Conservation (phyloP, 2,329 filamentous ascomycete genomes). For the Passalora sequoiae region DNA sequence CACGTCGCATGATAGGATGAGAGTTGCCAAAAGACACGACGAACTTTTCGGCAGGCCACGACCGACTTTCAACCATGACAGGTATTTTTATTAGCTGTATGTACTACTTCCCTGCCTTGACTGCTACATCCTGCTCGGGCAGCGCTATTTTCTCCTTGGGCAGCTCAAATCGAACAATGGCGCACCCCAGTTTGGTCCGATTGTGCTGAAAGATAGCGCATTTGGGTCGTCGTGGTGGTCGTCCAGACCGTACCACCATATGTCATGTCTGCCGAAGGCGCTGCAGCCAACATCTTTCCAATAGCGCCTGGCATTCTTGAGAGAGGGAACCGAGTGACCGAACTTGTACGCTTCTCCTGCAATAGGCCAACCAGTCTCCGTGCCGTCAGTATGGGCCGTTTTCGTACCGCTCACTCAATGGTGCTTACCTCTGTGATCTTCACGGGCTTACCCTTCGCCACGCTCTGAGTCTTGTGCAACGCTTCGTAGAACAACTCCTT, state of each 20-base stretch:
- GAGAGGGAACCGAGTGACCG: conserved; percentile 58
- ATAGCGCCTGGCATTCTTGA: conserved; percentile 68
- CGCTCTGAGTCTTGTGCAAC: conserved; percentile 54
- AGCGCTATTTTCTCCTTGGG: not conserved
- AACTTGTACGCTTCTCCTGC: conserved; percentile 58
- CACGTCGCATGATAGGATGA: too few relatives aligned
- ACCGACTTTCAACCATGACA: too few relatives aligned
- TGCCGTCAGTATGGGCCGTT: not conserved
- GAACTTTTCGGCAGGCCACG: too few relatives aligned
- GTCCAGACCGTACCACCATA: conserved; percentile 63
- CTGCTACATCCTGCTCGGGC: too few relatives aligned
- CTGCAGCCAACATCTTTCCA: conserved; percentile 74
- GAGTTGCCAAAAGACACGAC: too few relatives aligned
- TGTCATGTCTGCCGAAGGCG: conserved; percentile 55
- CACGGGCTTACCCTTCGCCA: conserved; percentile 58
- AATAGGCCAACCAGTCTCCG: conserved; percentile 76
- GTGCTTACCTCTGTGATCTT: conserved; percentile 2
- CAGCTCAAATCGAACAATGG: conserved; percentile 6
- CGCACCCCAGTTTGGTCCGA: conserved; percentile 5
- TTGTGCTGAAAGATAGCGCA: conserved; percentile 7
- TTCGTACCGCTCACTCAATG: too few relatives aligned
- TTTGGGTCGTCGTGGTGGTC: conserved; percentile 9
- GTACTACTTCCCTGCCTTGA: too few relatives aligned
- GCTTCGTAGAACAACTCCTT: conserved; percentile 65
- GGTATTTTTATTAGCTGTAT: too few relatives aligned